These are phyloP conservation scores for Russula virescens DNA, from an alignment of 768 basidiomycete genomes.

Conservation along the genomic window DNA sequence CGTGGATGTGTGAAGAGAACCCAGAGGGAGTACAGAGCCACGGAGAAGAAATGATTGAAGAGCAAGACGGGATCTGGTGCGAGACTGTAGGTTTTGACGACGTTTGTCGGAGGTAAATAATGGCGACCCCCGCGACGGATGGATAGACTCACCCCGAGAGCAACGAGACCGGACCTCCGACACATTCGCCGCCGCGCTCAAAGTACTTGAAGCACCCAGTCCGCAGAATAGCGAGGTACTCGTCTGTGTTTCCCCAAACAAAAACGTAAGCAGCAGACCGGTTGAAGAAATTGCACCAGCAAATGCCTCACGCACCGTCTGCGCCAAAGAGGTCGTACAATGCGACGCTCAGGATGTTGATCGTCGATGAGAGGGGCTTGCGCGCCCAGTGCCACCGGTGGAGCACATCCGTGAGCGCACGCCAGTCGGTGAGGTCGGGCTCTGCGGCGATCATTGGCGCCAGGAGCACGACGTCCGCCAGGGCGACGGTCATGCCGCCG, in stretches of 20 bases:
- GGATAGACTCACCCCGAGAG: constrained; percentile 67
- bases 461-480: constrained; percentile 79
- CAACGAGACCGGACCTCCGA: constrained; percentile 84
- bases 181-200: constrained; percentile 83
- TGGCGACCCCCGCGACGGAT: neutral
- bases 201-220: constrained; percentile 98
- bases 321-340: constrained; percentile 93
- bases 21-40: constrained; percentile 94
- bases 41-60: constrained; percentile 88
- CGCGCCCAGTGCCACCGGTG: constrained; percentile 81
- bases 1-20: constrained; percentile 69
- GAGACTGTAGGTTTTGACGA: constrained; percentile 43
- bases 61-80: constrained; percentile 75
- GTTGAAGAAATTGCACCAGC: too few relatives aligned
- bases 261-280: neutral
- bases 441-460: constrained; percentile 51
- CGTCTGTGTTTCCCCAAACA: constrained; percentile 39
- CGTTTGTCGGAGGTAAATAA: neutral
- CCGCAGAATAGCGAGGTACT: constrained; percentile 55
- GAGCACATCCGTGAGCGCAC: constrained; percentile 45
- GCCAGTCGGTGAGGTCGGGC: constrained; percentile 43
- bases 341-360: constrained; percentile 91
- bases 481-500: constrained; percentile 95
- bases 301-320: constrained; percentile 57
- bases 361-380: constrained; percentile 75